Base-by-base conservation (phyloP, 1,284 basidiomycete genomes). In the Apiotrichum akiyoshidainum region DNA sequence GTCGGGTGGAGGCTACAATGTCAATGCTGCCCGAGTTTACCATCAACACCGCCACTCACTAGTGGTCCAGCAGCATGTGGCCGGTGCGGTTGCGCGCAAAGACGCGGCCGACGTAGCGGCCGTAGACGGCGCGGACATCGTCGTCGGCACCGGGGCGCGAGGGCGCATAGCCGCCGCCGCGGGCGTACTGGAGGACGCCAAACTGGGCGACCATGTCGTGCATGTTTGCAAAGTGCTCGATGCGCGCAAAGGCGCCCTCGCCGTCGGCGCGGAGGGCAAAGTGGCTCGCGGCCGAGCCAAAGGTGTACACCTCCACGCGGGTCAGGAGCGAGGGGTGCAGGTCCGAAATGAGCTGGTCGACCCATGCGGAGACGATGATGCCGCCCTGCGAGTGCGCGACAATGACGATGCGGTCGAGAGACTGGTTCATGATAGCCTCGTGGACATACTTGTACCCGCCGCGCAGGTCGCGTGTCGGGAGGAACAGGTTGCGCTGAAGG, bases 261-360 rank as follows among this genome's bases (percentile, higher is more conserved):
- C 52, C 34, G 40, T 55, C 46, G 37, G 22, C 41, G 11, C 12
- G 31, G 22, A 59, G 59, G 34, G 44, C 34, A 19, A 69, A 71
- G 58, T 71, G 68, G 42, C 62, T 68, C 19, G 68, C 68, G 17
- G 70, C 70, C 5, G 61, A 65, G n/a, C 68, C 70, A 48, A 72
- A 72, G 1, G 70, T 70, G 62, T 72, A 72, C 46, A 72, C 63
- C 56, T 72, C 68, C 50, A 72, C 50, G 42, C 67, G 68, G 40
- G 46, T 40, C 31, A 69, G 65, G 11, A 58, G 45, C 13, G 55
- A 55, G 17, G 56, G 22, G 21, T 65, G 55, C 46, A 68, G 65
- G 47, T 71, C 68, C 46, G 61, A 46, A 37, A 68, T 63, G 37
- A 71, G 64, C 57, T 67, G 68, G 58, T 69, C 62, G 13, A 65